These are phyloP conservation scores for Salix brachista DNA, from an alignment of 345 rosid species.

Conservation along the genomic window DNA sequence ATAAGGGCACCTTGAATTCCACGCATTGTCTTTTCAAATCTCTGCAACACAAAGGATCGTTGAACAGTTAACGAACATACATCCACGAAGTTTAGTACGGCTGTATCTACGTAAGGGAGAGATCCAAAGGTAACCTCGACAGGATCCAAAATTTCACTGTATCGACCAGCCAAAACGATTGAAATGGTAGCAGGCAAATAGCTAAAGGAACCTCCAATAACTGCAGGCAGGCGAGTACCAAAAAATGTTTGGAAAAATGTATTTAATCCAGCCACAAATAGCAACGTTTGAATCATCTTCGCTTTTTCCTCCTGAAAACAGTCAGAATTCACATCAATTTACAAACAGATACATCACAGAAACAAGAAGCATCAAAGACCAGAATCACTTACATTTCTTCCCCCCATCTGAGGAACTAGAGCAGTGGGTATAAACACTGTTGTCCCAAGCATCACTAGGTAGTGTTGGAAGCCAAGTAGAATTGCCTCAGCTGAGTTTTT, in stretches of 20 bases:
- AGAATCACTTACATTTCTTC: constrained; percentile 60
- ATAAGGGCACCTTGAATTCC: constrained; percentile 89
- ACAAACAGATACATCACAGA: constrained; percentile 14
- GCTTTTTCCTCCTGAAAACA: constrained; percentile 78
- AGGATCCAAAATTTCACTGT: constrained; percentile 72
- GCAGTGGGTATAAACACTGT: constrained; percentile 77
- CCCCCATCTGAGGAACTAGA: constrained; percentile 95
- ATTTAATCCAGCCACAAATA: constrained; percentile 86
- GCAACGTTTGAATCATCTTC: constrained; percentile 84
- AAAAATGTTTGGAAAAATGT: constrained; percentile 71
- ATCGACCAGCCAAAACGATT: constrained; percentile 77
- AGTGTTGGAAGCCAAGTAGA: constrained; percentile 90
- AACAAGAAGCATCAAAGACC: constrained; percentile 6
- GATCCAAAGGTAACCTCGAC: constrained; percentile 54
- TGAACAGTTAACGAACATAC: not conserved
- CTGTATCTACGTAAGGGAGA: not conserved
- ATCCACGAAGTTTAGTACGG: not conserved
- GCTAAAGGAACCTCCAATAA: constrained; percentile 77
- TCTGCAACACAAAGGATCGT: constrained; percentile 39
- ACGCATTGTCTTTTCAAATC: constrained; percentile 82
- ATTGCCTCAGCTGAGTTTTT: constrained; percentile 80
- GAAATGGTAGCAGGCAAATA: constrained; percentile 84
- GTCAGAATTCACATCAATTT: not conserved
- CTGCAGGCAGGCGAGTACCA: constrained; percentile 91
- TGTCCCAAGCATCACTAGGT: constrained; percentile 96